Percentiles rank a stretch among this genome's conserved stretches.
Conservation (phyloP, 2,329 filamentous ascomycete species). For the Calonectria hawksworthii region DNA sequence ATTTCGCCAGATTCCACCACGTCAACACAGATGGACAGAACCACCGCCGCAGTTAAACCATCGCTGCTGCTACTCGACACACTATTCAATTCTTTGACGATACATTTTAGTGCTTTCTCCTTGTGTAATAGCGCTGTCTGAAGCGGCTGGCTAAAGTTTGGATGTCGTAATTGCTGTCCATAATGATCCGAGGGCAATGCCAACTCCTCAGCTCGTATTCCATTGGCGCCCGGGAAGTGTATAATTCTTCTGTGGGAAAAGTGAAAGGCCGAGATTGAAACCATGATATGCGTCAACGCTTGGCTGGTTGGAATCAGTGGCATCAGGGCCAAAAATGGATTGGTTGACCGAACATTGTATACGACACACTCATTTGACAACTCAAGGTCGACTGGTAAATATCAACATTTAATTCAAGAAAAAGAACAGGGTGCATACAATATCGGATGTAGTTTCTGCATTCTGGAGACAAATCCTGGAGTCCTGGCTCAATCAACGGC, state of each 20-base stretch:
- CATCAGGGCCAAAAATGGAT: slow-evolving; percentile 29
- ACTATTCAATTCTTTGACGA: slow-evolving; percentile 12
- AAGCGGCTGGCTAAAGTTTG: background rate
- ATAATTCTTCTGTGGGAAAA: slow-evolving; percentile 24
- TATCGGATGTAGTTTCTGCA: slow-evolving; percentile 31
- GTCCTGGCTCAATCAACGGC: slow-evolving; percentile 25
- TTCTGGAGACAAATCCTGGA: slow-evolving; percentile 25
- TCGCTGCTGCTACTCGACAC: background rate
- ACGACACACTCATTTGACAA: slow-evolving; percentile 31
- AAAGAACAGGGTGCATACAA: background rate
- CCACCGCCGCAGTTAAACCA: slow-evolving; percentile 21
- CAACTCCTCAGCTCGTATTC: background rate
- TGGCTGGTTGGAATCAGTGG: slow-evolving; percentile 24
- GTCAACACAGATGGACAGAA: slow-evolving; percentile 27
- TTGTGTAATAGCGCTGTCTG: slow-evolving; percentile 22
- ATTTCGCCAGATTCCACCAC: slow-evolving; percentile 26
- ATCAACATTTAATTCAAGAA: background rate
- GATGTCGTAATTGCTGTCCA: background rate
- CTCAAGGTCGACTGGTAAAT: slow-evolving; percentile 17
- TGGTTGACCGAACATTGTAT: slow-evolving; percentile 22
- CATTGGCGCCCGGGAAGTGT: background rate
- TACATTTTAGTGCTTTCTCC: slow-evolving; percentile 16
- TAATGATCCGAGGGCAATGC: background rate
- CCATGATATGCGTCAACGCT: slow-evolving; percentile 24
- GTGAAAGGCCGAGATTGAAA: slow-evolving; percentile 30